phyloP scores from a whole-genome alignment of 2,329 filamentous ascomycete species.

The Aspergillus sojae region DNA sequence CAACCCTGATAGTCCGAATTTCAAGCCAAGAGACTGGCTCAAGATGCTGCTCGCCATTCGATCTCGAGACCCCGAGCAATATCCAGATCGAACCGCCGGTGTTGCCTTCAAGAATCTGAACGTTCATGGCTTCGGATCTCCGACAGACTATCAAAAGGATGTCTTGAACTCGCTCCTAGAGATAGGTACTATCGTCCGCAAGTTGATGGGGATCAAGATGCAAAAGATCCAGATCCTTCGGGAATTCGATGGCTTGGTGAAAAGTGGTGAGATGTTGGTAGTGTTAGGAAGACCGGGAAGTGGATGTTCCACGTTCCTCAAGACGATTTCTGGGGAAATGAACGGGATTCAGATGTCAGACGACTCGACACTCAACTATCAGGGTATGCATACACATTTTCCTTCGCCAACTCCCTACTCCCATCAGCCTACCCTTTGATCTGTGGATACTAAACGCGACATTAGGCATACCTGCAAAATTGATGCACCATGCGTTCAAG shows the following conservation, averaged over 20 bases:
- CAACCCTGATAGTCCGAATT: conserved; percentile 25
- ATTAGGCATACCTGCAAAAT: conserved; percentile 38
- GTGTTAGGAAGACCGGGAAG: conserved; percentile 46
- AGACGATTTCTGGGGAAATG: conserved; percentile 78
- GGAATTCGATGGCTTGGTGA: conserved; percentile 62
- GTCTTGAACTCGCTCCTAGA: conserved; percentile 61
- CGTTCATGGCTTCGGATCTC: conserved; percentile 66
- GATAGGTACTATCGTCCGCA: conserved; percentile 22
- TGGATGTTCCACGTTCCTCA: conserved; percentile 78
- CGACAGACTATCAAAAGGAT: conserved; percentile 68
- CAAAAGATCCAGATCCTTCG: conserved; percentile 53
- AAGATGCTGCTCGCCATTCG: conserved; percentile 23
- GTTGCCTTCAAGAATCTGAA: conserved; percentile 55
- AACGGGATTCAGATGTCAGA: conserved; percentile 67
- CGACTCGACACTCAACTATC: conserved; percentile 28
- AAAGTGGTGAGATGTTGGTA: conserved; percentile 55
- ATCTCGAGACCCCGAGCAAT: conserved; percentile 22
- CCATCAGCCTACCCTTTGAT: neutral
- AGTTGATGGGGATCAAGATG: conserved; percentile 18
- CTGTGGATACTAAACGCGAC: neutral
- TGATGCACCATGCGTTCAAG: conserved; percentile 71
- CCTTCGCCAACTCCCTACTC: neutral
- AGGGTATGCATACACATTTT: conserved; percentile 7
- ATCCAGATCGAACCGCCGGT: conserved; percentile 10
- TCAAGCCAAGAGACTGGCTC: conserved; percentile 25